A percentile compares a stretch with the other conserved stretches of the same genome.
Evolutionary conservation across 2,329 filamentous ascomycete genomes (phyloP).

Genomic region (Tolypocladium ophioglossoides): DNA sequence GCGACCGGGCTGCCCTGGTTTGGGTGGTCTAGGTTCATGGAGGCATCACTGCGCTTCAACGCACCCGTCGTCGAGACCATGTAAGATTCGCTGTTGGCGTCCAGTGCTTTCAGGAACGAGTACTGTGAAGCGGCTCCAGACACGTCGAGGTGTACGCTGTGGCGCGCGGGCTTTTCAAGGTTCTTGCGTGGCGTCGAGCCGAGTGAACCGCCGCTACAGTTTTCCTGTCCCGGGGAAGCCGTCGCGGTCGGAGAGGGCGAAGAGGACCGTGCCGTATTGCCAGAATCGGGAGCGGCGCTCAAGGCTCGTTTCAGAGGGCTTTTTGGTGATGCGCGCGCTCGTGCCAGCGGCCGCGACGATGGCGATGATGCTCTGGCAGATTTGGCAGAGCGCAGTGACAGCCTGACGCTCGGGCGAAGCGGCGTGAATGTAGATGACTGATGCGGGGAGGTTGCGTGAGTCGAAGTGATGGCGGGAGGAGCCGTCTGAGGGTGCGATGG

Average conservation of each 20-base stretch:
- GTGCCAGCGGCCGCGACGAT: constrained; percentile 40
- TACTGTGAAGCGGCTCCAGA: constrained; percentile 38
- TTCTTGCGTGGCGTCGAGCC: constrained; percentile 12
- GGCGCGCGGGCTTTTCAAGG: constrained; percentile 36
- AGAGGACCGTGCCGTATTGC: constrained; percentile 50
- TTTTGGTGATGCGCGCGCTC: constrained; percentile 61
- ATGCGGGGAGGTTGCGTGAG: constrained; percentile 18
- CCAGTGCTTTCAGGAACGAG: constrained; percentile 39
- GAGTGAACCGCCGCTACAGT: constrained; percentile 26
- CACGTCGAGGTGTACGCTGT: constrained; percentile 48
- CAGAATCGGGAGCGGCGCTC: constrained; percentile 57
- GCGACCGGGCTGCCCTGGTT: constrained; percentile 76
- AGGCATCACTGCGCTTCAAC: constrained; percentile 82
- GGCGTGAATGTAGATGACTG: constrained; percentile 49
- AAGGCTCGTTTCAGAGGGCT: constrained; percentile 75
- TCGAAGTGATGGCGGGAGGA: constrained; percentile 20
- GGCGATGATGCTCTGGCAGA: constrained; percentile 45
- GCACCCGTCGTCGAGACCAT: constrained; percentile 52
- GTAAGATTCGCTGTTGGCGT: constrained; percentile 25
- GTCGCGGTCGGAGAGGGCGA: constrained; percentile 25
- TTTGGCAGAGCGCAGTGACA: constrained; percentile 53
- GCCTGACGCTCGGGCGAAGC: constrained; percentile 54
- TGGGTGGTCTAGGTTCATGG: constrained; percentile 75
- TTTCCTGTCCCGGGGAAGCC: constrained; percentile 32
- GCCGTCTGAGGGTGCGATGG: constrained; percentile 22